phyloP scores from a whole-genome alignment of 306 rosid genomes.

The Acacia crassicarpa region DNA sequence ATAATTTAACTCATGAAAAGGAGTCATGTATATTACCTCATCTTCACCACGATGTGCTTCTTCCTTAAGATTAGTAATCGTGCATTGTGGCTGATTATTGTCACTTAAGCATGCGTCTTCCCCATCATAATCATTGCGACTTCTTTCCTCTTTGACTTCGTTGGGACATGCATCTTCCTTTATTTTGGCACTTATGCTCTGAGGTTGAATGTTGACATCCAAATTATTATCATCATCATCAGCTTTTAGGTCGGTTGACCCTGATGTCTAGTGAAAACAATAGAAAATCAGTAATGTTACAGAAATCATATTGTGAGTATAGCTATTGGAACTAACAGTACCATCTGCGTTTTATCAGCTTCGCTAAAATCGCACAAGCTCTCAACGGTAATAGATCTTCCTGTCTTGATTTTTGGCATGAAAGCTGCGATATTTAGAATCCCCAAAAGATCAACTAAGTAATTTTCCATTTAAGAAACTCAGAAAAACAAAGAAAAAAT shows the following conservation, averaged over 20 bases:
- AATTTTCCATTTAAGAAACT: neutral
- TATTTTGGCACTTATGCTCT: conserved; percentile 28
- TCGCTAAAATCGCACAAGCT: conserved; percentile 79
- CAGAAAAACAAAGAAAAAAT: neutral
- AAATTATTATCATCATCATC: conserved; percentile 33
- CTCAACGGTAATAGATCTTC: conserved; percentile 71
- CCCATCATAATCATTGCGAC: conserved; percentile 21
- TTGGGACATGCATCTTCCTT: conserved; percentile 33
- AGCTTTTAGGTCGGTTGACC: conserved; percentile 16
- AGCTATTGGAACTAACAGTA: conserved; percentile 24
- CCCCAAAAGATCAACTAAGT: conserved; percentile 23
- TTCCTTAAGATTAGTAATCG: neutral
- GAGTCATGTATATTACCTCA: neutral
- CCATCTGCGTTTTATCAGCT: conserved; percentile 68
- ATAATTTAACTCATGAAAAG: neutral
- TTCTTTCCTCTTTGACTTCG: conserved; percentile 35
- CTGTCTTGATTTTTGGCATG: conserved; percentile 84
- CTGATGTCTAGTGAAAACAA: conserved; percentile 49
- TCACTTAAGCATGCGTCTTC: conserved; percentile 25
- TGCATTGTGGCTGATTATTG: neutral
- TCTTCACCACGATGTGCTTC: neutral
- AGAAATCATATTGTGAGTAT: neutral
- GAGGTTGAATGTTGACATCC: conserved; percentile 36
- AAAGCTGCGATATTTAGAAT: conserved; percentile 62
- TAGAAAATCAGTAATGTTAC: conserved; percentile 5